These are phyloP conservation scores for Calonectria naviculata DNA, from an alignment of 2,329 filamentous ascomycete genomes.

Conservation along the genomic window DNA sequence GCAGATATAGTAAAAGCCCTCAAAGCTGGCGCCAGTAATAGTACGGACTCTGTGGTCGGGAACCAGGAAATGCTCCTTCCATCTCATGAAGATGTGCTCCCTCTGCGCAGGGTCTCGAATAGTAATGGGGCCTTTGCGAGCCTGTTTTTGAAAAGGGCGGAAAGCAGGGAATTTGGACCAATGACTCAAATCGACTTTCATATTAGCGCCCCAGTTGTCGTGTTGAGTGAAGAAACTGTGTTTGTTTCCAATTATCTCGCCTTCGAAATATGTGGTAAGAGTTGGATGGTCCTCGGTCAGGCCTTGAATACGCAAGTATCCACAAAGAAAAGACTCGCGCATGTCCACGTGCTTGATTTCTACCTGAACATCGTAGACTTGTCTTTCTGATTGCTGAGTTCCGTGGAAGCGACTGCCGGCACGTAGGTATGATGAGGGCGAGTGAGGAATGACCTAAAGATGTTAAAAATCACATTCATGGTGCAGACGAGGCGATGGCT, in stretches of 20 bases:
- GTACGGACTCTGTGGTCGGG: slow-evolving; percentile 93
- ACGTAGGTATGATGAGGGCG: slow-evolving; percentile 87
- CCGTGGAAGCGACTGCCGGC: slow-evolving; percentile 90
- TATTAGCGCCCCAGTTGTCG: slow-evolving; percentile 89
- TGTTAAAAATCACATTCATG: slow-evolving; percentile 22
- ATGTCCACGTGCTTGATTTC: slow-evolving; percentile 98
- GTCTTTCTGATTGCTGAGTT: slow-evolving; percentile 91
- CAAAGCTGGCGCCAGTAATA: slow-evolving; percentile 94
- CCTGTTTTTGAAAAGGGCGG: slow-evolving; percentile 74
- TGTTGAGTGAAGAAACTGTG: slow-evolving; percentile 95
- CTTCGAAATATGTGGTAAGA: slow-evolving; percentile 98
- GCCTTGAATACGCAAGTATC: slow-evolving; percentile 95
- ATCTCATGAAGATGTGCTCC: slow-evolving; percentile 97
- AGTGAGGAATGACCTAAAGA: slow-evolving; percentile 75
- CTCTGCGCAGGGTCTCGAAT: slow-evolving; percentile 80
- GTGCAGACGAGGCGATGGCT: slow-evolving; percentile 1
- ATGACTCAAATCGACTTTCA: slow-evolving; percentile 92
- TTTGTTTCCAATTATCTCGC: slow-evolving; percentile 95
- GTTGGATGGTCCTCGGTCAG: slow-evolving; percentile 96
- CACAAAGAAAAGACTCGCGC: slow-evolving; percentile 92
- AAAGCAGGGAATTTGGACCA: slow-evolving; percentile 94
- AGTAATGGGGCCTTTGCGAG: slow-evolving; percentile 64
- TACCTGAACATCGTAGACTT: slow-evolving; percentile 95
- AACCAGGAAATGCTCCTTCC: slow-evolving; percentile 98
- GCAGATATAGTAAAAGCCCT: slow-evolving; percentile 99